These are phyloP conservation scores for Phyllosticta paracitricarpa DNA, from an alignment of 2,329 filamentous ascomycete species.

Conservation along the genomic window DNA sequence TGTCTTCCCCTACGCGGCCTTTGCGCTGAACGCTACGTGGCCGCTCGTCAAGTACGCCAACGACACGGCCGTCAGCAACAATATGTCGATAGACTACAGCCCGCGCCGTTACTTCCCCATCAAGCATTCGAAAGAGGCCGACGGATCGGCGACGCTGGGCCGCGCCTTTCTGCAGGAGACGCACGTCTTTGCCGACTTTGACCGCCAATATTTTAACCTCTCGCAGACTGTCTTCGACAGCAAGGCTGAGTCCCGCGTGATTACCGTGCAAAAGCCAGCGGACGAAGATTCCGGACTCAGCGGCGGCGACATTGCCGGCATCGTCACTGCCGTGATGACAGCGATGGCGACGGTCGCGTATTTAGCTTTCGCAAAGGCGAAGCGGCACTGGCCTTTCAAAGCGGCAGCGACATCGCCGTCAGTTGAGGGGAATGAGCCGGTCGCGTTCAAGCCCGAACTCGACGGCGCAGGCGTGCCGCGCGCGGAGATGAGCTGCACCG, in stretches of 20 bases:
- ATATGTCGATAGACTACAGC: neutral
- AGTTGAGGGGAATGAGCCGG: neutral
- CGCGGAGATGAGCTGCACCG: neutral
- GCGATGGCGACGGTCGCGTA: neutral
- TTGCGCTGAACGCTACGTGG: neutral
- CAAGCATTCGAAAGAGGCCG: neutral
- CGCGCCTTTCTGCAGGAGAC: neutral
- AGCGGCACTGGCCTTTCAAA: neutral
- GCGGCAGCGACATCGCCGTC: neutral
- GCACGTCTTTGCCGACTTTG: neutral
- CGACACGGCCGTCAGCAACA: neutral
- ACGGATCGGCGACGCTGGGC: neutral
- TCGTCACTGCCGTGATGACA: neutral
- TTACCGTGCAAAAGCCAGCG: neutral
- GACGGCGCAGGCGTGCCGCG: neutral
- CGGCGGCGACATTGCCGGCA: neutral
- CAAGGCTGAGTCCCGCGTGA: neutral
- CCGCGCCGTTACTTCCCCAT: neutral
- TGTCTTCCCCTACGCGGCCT: neutral
- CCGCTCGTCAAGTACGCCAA: neutral
- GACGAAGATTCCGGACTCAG: neutral
- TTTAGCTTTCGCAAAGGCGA: neutral
- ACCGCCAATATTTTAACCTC: neutral
- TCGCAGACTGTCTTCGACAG: neutral
- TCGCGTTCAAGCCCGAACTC: neutral